Conservation (phyloP, 768 basidiomycete species). For the Dentipellis sp. region DNA sequence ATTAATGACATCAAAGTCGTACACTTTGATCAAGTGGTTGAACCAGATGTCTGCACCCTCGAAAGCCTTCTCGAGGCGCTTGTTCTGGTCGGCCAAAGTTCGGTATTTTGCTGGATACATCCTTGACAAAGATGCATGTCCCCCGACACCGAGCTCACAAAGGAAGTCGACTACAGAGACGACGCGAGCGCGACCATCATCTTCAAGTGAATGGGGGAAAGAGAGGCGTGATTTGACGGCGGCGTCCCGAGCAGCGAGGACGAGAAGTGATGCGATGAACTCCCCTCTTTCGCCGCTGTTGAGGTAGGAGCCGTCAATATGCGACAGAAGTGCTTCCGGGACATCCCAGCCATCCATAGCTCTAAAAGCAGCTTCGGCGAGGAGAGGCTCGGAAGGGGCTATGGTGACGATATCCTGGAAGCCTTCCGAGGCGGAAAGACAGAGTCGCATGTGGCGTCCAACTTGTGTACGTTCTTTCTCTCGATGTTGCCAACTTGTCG, state of each 20-base stretch:
- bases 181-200: not conserved
- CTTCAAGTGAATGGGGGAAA: not conserved
- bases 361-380: constrained; percentile 20
- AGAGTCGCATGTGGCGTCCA: constrained; percentile 23
- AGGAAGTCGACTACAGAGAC: not conserved
- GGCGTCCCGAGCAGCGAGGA: constrained; percentile 18
- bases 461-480: constrained; percentile 20
- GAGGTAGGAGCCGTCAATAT: constrained; percentile 6
- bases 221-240: constrained; percentile 4
- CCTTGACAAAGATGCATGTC: too few species aligned
- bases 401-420: constrained; percentile 17
- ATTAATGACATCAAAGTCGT: constrained; percentile 14
- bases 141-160: not conserved
- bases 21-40: constrained; percentile 24
- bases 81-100: not conserved
- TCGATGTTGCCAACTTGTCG: constrained; percentile 9
- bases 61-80: not conserved
- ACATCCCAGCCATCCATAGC: constrained; percentile 6
- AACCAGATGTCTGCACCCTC: constrained; percentile 16
- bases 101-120: too few species aligned
- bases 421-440: constrained; percentile 11
- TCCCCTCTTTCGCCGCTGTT: constrained; percentile 19
- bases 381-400: constrained; percentile 20
- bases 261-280: constrained; percentile 12
- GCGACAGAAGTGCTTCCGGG: not conserved